phyloP scores from a whole-genome alignment of 2,329 filamentous ascomycete genomes.

The Cercospora sp. region DNA sequence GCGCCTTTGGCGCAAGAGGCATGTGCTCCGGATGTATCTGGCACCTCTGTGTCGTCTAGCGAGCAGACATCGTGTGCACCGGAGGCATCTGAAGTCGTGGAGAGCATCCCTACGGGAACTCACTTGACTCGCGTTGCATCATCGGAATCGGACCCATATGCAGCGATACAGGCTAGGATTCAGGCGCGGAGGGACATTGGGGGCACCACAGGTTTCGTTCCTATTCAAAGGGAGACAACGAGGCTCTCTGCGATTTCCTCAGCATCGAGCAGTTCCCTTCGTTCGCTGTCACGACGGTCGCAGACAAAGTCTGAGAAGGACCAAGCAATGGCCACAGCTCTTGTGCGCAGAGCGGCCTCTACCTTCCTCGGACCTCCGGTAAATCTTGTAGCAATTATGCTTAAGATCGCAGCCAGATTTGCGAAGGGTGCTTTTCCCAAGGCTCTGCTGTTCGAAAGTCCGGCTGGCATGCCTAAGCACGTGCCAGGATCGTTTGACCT shows the following conservation, averaged over 20 bases:
- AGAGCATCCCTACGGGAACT: not conserved
- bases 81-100: not conserved
- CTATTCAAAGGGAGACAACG: slow-evolving; percentile 43
- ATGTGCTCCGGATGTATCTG: slow-evolving; percentile 2
- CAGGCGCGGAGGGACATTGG: slow-evolving; percentile 39
- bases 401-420: slow-evolving; percentile 77
- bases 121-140: slow-evolving; percentile 7
- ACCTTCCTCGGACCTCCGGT: slow-evolving; percentile 78
- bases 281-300: slow-evolving; percentile 20
- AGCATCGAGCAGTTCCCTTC: slow-evolving; percentile 25
- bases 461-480: slow-evolving; percentile 49
- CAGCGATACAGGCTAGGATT: slow-evolving; percentile 39
- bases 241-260: slow-evolving; percentile 42
- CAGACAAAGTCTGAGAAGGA: slow-evolving; percentile 10
- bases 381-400: slow-evolving; percentile 74
- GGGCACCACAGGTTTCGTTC: slow-evolving; percentile 36
- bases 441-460: slow-evolving; percentile 34
- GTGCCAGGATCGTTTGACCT: slow-evolving; percentile 60
- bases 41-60: slow-evolving; percentile 6
- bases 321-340: slow-evolving; percentile 36
- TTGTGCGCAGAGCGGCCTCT: slow-evolving; percentile 75
- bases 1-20: not conserved
- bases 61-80: slow-evolving; percentile 13
- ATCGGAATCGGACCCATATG: slow-evolving; percentile 33
- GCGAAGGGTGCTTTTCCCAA: slow-evolving; percentile 48